Conservation (phyloP, 192 early-diverging fungal species). For the Umbelopsis ramanniana region DNA sequence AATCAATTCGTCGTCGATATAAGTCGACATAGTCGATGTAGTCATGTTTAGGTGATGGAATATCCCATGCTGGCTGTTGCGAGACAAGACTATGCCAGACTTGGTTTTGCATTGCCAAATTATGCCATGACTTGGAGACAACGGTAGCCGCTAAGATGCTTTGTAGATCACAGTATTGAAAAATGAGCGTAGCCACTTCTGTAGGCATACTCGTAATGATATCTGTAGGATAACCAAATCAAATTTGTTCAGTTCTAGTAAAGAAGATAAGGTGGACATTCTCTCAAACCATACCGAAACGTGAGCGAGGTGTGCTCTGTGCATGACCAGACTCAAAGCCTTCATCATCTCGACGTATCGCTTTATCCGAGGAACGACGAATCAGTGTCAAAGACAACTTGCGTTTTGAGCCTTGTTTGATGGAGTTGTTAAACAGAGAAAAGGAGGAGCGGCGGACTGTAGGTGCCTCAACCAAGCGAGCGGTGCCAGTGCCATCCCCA, state of each 20-base stretch:
- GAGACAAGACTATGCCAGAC: conserved; percentile 26
- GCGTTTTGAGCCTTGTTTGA: background rate
- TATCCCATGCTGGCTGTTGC: conserved; percentile 1
- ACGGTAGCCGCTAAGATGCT: background rate
- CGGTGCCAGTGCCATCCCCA: conserved; percentile 11
- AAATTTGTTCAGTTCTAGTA: background rate
- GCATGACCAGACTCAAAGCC: background rate
- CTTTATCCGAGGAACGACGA: background rate
- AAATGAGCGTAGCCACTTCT: conserved; percentile 20
- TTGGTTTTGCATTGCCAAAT: conserved; percentile 18
- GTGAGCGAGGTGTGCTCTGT: background rate
- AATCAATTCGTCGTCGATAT: conserved; percentile 64
- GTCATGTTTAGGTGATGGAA: conserved; percentile 45
- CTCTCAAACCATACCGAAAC: background rate
- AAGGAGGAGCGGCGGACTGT: background rate
- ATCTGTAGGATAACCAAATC: conserved; percentile 23
- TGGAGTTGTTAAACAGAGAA: background rate
- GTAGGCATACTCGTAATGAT: conserved; percentile 18
- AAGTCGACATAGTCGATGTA: conserved; percentile 42
- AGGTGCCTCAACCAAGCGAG: conserved; percentile 13
- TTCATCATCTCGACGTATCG: background rate
- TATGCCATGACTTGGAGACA: conserved; percentile 26
- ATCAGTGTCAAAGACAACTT: background rate
- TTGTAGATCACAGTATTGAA: conserved; percentile 23
- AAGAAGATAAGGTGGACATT: too few relatives aligned